Percentiles rank a stretch among this genome's conserved stretches.
Evolutionary conservation across 202 grass and related monocot species (phyloP).

Genomic region (Panicum virgatum): DNA sequence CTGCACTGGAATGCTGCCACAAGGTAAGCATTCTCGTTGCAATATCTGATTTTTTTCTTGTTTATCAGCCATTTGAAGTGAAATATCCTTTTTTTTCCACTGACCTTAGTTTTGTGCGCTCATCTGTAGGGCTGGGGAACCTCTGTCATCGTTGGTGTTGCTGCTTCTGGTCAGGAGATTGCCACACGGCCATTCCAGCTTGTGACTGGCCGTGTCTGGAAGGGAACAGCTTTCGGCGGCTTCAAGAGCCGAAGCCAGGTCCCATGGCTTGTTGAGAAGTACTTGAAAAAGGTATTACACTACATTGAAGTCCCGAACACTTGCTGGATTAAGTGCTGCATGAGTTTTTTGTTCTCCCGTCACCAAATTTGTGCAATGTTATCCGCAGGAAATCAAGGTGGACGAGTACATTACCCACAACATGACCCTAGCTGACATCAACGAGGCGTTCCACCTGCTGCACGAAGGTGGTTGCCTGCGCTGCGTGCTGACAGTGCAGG

Average conservation of each 20-base stretch:
- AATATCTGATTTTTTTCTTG: background rate
- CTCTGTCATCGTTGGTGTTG: constrained; percentile 87
- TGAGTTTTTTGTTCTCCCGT: background rate
- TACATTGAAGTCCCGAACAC: background rate
- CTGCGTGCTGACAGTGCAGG: constrained; percentile 68
- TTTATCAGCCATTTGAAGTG: background rate
- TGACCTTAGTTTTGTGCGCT: background rate
- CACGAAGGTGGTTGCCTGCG: constrained; percentile 90
- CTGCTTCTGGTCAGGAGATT: constrained; percentile 96
- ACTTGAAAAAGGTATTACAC: constrained; percentile 83
- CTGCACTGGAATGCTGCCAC: constrained; percentile 98
- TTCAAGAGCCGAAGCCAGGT: constrained; percentile 98
- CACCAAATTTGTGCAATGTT: background rate
- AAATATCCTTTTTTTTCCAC: background rate
- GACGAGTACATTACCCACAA: constrained; percentile 99
- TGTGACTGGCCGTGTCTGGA: constrained; percentile 94
- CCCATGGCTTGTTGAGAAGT: constrained; percentile 96
- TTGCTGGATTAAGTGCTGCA: background rate
- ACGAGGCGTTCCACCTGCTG: constrained; percentile 84
- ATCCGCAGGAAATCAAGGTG: constrained; percentile 91
- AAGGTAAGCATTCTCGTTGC: constrained; percentile 57
- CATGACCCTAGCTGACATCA: constrained; percentile 69
- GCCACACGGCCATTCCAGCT: constrained; percentile 90
- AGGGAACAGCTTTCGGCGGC: constrained; percentile 94
- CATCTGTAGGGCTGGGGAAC: constrained; percentile 89